A percentile compares a stretch with the other conserved stretches of the same genome.
Conservation (phyloP, 306 rosid species). For the Quercus aquifolioides region DNA sequence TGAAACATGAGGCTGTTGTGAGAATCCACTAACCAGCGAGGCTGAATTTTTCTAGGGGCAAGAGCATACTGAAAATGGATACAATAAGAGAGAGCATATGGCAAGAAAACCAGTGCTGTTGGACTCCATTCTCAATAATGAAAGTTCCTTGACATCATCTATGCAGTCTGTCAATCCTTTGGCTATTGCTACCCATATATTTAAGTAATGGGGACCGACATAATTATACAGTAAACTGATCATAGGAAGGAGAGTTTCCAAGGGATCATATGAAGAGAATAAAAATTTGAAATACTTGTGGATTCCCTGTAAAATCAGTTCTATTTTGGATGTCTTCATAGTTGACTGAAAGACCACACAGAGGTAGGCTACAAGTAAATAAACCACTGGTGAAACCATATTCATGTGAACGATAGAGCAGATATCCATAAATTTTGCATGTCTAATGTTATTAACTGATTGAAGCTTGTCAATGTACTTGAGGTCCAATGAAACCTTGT, state of each 20-base stretch:
- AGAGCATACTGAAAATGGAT: conserved; percentile 50
- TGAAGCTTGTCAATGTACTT: conserved; percentile 42
- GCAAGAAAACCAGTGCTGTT: conserved; percentile 35
- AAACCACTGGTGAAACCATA: conserved; percentile 73
- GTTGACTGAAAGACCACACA: conserved; percentile 44
- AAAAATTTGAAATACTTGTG: conserved; percentile 48
- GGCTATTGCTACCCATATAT: conserved; percentile 57
- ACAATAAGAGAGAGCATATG: conserved; percentile 49
- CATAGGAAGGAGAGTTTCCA: conserved; percentile 46
- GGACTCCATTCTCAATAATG: conserved; percentile 38
- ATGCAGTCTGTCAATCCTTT: conserved; percentile 46
- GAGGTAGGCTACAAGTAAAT: conserved; percentile 58
- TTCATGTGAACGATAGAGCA: conserved; percentile 53
- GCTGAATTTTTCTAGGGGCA: conserved; percentile 29
- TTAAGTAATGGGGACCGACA: conserved; percentile 43
- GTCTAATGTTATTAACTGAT: conserved; percentile 25
- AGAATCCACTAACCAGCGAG: conserved; percentile 27
- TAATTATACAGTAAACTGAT: conserved; percentile 50
- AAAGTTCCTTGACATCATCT: conserved; percentile 36
- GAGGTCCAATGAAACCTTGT: conserved; percentile 62
- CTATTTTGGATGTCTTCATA: conserved; percentile 19
- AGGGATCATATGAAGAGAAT: conserved; percentile 51
- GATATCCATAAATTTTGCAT: conserved; percentile 32
- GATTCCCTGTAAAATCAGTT: conserved; percentile 33
- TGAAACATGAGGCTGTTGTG: conserved; percentile 25